Percentiles rank a stretch among this genome's conserved stretches.
These are phyloP conservation scores for Podospora anserina DNA, from an alignment of 495 filamentous ascomycete species.

Conservation along the genomic window DNA sequence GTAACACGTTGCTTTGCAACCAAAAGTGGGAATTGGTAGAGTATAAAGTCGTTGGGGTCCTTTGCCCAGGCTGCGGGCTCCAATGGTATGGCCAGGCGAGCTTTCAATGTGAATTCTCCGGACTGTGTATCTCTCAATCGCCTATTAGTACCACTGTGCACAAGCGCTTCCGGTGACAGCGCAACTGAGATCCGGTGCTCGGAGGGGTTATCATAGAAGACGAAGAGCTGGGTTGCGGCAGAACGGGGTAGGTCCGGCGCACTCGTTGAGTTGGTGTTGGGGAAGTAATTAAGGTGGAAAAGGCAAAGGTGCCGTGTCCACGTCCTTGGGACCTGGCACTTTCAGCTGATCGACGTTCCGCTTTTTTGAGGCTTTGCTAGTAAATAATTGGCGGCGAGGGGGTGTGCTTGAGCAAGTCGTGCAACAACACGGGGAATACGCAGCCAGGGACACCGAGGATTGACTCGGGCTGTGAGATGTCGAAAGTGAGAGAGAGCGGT, in stretches of 20 bases:
- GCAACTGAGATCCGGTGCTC: neutral
- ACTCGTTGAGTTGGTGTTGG: neutral
- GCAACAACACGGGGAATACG: neutral
- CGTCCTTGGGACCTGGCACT: neutral
- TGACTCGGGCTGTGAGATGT: neutral
- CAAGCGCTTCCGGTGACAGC: neutral
- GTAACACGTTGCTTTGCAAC: neutral
- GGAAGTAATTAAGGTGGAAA: conserved; percentile 35
- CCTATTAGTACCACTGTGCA: neutral
- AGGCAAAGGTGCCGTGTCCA: conserved; percentile 36
- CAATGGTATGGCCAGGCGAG: no score
- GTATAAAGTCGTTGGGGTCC: neutral
- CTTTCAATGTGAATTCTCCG: neutral
- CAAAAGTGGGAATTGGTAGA: neutral
- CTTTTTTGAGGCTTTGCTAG: neutral
- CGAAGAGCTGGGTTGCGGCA: neutral
- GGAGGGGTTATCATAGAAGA: neutral
- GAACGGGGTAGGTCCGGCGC: neutral
- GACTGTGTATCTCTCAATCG: neutral
- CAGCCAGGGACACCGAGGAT: neutral
- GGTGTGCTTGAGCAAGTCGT: neutral
- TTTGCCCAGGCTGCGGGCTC: neutral
- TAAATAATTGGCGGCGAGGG: neutral
- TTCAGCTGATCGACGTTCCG: conserved; percentile 7
- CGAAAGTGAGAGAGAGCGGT: neutral